Evolutionary conservation across 768 basidiomycete genomes (phyloP), one percentile per base, ranked within the genome.

Genomic region (Lanmaoa pseudosensibilis): DNA sequence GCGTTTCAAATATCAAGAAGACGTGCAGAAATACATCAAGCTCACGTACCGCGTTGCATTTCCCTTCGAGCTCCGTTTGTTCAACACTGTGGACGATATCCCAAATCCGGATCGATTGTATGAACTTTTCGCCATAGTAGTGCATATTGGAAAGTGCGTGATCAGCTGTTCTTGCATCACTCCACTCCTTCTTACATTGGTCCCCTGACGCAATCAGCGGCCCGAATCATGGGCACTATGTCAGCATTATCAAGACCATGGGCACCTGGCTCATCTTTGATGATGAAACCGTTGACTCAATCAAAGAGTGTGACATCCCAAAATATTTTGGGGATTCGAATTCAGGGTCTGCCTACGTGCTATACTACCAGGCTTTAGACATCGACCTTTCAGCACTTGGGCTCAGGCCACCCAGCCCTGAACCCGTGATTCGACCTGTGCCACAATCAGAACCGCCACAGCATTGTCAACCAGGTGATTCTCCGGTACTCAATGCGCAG

Each of bases 91-190:
- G 49, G 97, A 99, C 72, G 93, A 95, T 64, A 84, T 88, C 46
- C 85, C 88, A 50, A 85, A 98, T 69, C 91, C 94, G 0, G 97
- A 99, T 71, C 80, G 95, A 52, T 71, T 98, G 58, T 99, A 97
- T 75, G 86, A 92, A 70, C 82, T 99, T 27, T 98, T 95, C 70
- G 94, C 92, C 15, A 92, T 98, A 55, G 95, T 99, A 34, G 93
- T 99, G n/a, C 97, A 99, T 74, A 95, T 99, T 61, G 97, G 97
- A 81, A 90, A 85, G 95, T 96, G 73, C 68, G 92, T 86, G n/a
- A 30, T 69, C 61, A 49, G 53, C 58, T 62, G 34, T 41, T 32
- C 53, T 39, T 52, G 33, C 30, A 34, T 51, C 45, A 50, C 50
- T 47, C 51, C 36, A 33, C 44, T 34, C 34, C 11, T 39, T 44